Conservation (phyloP, 164 flowering plant genomes). For the Houttuynia cordata region DNA sequence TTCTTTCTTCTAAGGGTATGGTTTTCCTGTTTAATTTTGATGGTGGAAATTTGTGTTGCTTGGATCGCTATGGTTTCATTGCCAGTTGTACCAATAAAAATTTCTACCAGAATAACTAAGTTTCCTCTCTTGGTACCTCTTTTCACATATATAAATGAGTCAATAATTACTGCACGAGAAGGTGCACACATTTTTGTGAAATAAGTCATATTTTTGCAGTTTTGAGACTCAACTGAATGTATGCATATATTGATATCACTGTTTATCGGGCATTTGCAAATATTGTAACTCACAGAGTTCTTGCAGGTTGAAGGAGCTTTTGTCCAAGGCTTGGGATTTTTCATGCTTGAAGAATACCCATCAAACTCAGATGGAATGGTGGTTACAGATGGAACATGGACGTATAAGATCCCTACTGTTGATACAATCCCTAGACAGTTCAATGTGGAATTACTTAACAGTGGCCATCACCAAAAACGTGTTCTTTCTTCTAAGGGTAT, state of each 20-base stretch:
- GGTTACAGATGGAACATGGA: constrained; percentile 63
- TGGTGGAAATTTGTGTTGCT: no score
- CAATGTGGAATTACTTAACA: constrained; percentile 66
- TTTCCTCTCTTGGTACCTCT: no score
- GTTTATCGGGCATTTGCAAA: not conserved
- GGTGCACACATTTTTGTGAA: no score
- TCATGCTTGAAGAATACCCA: constrained; percentile 70
- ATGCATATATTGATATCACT: not conserved
- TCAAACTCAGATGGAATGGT: constrained; percentile 56
- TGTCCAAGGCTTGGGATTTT: constrained; percentile 88
- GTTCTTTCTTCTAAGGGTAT: constrained; percentile 88
- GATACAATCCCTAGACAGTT: constrained; percentile 75
- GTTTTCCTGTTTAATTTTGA: no score
- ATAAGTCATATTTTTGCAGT: no score
- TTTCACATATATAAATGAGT: no score
- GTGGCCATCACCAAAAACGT: constrained; percentile 64
- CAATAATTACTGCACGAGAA: no score
- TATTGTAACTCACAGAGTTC: not conserved
- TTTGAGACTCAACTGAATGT: not conserved
- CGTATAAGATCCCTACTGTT: constrained; percentile 82
- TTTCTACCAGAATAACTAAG: no score
- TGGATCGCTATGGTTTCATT: no score
- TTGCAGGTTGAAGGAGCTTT: constrained; percentile 88
- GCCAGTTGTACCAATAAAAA: no score
- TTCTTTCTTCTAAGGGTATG: no score